Evolutionary conservation across 2,329 filamentous ascomycete genomes (phyloP), one percentile per base, ranked within the genome.

Genomic region (Penicillium verrucosum): DNA sequence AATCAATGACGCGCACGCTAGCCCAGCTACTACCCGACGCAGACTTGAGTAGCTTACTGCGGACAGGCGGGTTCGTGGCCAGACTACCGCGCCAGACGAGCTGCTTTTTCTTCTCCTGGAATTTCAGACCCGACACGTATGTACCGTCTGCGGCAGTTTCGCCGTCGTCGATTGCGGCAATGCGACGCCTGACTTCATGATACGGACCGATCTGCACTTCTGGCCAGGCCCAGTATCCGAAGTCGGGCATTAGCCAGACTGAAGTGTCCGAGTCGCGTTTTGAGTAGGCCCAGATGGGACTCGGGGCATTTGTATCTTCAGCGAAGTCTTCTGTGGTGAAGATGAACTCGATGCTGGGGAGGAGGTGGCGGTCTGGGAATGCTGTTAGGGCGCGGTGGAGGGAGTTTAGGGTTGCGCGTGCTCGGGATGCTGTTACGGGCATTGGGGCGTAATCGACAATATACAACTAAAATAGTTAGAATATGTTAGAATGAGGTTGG

Each of bases 151-250:
- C 16, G 7, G 62, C 47, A 5, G 62, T 47, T 10, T 60, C 57
- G 3, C 70, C 70, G n/a, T 73, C 63, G 51, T 77, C 76, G 5
- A 76, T 66, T 2, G 68, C 64, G 0, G 66, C 67, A 34, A 77
- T 76, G 14, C 70, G 73, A 6, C 65, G 65, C 5, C 75, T 70
- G 30, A 78, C 71, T 54, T 78, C 75, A n/a, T 71, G 68, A 64
- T 79, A 78, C 5, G 75, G 67, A 2, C 78, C 75, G 23, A 77
- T 74, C 56, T 74, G 72, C 18, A 78, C 76, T 56, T 81, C 78
- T 2, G 79, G 79, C 79, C 78, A 82, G 9, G 76, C 73, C 78
- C 79, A 83, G 69, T 80, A 81, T 34, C 78, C 80, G 60, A 82
- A 82, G 61, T 82, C 80, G 0, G 80, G 80, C 68, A 82, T 81